A percentile compares a stretch with the other conserved stretches of the same genome.
Conservation (phyloP, 2,329 filamentous ascomycete genomes). For the Bertia moriformis region DNA sequence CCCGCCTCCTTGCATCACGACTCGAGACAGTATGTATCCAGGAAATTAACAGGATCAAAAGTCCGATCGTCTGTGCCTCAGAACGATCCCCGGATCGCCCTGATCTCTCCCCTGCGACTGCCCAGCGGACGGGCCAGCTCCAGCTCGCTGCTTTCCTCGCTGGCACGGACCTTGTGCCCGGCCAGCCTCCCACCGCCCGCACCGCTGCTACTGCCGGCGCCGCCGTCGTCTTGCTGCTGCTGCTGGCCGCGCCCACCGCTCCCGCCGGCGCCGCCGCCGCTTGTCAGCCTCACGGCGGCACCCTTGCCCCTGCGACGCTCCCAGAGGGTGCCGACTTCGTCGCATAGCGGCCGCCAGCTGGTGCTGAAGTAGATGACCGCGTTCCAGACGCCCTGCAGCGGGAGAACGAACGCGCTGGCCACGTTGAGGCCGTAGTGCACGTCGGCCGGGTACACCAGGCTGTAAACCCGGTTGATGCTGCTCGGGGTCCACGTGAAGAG, state of each 20-base stretch:
- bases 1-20: too few species aligned
- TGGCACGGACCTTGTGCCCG: neutral
- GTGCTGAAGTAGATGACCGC: constrained; percentile 62
- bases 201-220: neutral
- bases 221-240: too few species aligned
- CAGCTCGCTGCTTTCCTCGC: neutral
- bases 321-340: constrained; percentile 19
- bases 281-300: too few species aligned
- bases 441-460: constrained; percentile 36
- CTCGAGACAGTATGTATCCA: too few species aligned
- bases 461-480: constrained; percentile 61
- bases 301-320: too few species aligned
- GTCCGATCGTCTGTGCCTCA: too few species aligned
- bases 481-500: constrained; percentile 51
- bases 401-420: constrained; percentile 56
- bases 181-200: neutral
- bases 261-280: too few species aligned
- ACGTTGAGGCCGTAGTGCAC: constrained; percentile 53
- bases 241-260: neutral
- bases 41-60: too few species aligned
- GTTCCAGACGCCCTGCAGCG: constrained; percentile 71
- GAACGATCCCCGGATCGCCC: neutral
- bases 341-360: constrained; percentile 29
- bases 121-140: neutral
- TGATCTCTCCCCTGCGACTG: neutral